Base-by-base conservation (phyloP, 768 basidiomycete genomes). In the Sarcomyxa edulis region DNA sequence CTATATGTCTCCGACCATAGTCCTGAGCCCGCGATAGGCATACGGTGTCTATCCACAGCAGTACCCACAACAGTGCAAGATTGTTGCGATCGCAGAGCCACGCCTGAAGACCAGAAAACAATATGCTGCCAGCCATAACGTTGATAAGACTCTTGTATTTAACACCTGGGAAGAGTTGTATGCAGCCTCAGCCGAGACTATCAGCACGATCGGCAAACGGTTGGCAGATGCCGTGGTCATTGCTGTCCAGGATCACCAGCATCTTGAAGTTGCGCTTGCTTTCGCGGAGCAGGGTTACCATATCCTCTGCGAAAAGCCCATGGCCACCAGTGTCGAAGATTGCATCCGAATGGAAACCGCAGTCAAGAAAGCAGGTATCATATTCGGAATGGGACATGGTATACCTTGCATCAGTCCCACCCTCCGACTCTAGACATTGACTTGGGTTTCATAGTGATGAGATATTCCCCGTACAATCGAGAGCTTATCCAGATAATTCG, bases 351-450 rank as follows among this genome's bases (percentile, higher is more conserved):
- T 93, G 68, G 79, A 86, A 45, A 63, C 66, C 22, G 84, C 78
- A 0, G 70, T 93, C 21, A 79, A 76, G 57, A 70, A 78, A 23
- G 73, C 81, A 2, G 76, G 76, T 1, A 68, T 77, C 28, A 81
- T 93, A 47, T 93, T 91, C 64, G 91, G 85, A 12, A 78, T 89
- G 70, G 85, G 91, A 1, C 91, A 93, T 50, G 90, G 90, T 87
- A 47, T 39, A 69, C 52, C n/a, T 8, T 35, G 28, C 9, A 30
- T 31, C n/a, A n/a, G n/a, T n/a, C n/a, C 30, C 38, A 36, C 31
- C 25, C 24, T 27, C 19, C 5, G 28, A 28, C 6, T 15, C 27
- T 15, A 21, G 23, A n/a, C n/a, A 24, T 25, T 34, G n/a, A 34
- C 33, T 12, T 15, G n/a, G n/a, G 35, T 33, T 18, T 25, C 12